phyloP scores from a whole-genome alignment of 2,329 filamentous ascomycete genomes.

The Ophidiomyces ophidiicola region DNA sequence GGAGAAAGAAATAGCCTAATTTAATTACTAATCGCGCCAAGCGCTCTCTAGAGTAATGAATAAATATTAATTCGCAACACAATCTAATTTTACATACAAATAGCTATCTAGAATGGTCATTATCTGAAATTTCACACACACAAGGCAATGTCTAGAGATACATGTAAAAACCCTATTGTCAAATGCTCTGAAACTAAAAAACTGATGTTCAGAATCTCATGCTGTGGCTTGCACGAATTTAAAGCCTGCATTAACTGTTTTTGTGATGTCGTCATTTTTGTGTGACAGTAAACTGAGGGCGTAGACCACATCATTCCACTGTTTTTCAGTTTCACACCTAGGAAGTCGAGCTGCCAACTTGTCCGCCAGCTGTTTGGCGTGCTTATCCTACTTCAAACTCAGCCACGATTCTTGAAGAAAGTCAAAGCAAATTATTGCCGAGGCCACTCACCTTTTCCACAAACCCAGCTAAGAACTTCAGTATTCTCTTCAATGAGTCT shows the following conservation, averaged over 20 bases:
- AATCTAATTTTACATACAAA: too few relatives aligned
- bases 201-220: conserved; percentile 25
- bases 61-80: too few relatives aligned
- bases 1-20: conserved; percentile 20
- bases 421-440: neutral
- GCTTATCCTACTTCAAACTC: conserved; percentile 60
- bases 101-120: too few relatives aligned
- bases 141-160: neutral
- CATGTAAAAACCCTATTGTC: neutral
- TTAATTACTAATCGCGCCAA: too few relatives aligned
- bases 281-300: conserved; percentile 80
- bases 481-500: conserved; percentile 70
- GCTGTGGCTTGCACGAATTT: conserved; percentile 54
- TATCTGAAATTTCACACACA: too few relatives aligned
- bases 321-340: conserved; percentile 79
- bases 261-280: conserved; percentile 38
- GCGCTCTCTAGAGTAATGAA: too few relatives aligned
- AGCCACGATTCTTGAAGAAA: neutral
- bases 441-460: conserved; percentile 74
- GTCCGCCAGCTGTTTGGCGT: conserved; percentile 83
- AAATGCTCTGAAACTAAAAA: neutral
- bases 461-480: conserved; percentile 88
- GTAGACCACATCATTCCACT: conserved; percentile 97
- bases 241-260: conserved; percentile 34
- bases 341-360: conserved; percentile 79